Percentiles rank a stretch among this genome's conserved stretches.
These are phyloP conservation scores for Fagus sylvatica DNA, from an alignment of 306 rosid genomes.

Conservation along the genomic window DNA sequence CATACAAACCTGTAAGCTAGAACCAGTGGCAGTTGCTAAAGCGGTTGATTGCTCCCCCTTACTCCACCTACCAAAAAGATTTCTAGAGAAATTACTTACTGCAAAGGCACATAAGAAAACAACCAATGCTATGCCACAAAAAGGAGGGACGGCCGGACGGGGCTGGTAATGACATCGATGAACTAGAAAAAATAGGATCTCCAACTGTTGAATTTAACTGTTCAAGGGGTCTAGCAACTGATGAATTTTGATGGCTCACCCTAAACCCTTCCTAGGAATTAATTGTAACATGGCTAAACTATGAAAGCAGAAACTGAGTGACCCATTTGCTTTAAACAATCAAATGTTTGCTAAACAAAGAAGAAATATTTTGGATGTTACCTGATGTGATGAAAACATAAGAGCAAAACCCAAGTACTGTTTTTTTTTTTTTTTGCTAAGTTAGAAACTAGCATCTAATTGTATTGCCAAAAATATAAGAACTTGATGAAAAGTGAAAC, in stretches of 20 bases:
- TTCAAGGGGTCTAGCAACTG: not conserved
- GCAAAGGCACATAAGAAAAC: not conserved
- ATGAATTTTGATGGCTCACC: not conserved
- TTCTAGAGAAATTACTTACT: slow-evolving; percentile 22
- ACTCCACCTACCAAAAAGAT: slow-evolving; percentile 75
- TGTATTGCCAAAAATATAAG: not conserved
- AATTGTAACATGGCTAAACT: not conserved
- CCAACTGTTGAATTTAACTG: not conserved
- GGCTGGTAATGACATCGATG: not conserved
- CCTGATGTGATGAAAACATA: not conserved
- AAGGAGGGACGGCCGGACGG: not conserved
- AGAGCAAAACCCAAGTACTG: not conserved
- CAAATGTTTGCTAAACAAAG: not conserved
- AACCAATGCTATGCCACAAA: not conserved
- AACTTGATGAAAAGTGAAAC: not conserved
- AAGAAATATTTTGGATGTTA: not conserved
- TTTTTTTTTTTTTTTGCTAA: too few species aligned
- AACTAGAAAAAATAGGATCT: not conserved
- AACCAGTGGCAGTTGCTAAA: slow-evolving; percentile 68
- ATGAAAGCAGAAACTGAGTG: too few species aligned
- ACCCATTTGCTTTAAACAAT: not conserved
- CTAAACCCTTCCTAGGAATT: not conserved
- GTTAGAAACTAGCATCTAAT: not conserved
- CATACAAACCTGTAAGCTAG: slow-evolving; percentile 65
- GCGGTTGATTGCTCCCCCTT: slow-evolving; percentile 92